Evolutionary conservation across 2,329 filamentous ascomycete genomes (phyloP), one percentile per base, ranked within the genome.

Genomic region (Alternaria tenuissima): DNA sequence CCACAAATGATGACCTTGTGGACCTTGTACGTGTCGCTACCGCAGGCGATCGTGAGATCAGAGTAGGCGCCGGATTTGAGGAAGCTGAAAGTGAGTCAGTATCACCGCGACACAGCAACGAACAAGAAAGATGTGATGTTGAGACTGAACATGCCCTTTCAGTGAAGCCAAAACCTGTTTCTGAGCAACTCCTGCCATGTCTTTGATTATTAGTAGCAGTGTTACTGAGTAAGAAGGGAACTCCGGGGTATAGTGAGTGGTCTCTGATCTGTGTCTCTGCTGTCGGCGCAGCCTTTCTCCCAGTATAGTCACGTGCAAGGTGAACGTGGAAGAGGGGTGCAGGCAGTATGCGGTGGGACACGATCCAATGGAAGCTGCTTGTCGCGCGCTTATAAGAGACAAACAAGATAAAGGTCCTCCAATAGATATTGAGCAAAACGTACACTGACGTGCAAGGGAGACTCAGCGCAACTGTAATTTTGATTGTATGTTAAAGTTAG

Each of bases 101-200:
- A 0, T n/a, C 0, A n/a, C 0, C 0, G 16, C 16, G 7, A 0
- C 16, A 38, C 2, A 0, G 5, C 3, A 16, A 16, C 1, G 11
- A 30, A 1, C 0, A 2, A 9, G 9, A 30, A 30, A 0, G 28
- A 0, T 12, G 28, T 4, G 1, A 30, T 30, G 14, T 18, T 7
- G 22, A 16, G 5, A 8, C 4, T 16, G 6, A 7, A 41, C 14
- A 5, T 34, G 18, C 53, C 2, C 6, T 32, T 32, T 44, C 8
- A 44, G 8, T 7, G 47, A 36, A 12, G 32, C 32, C 0, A 36
- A 16, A 36, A 16, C 1, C 3, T 36, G 32, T 14, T 7, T 36
- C 14, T 36, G 0, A 6, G 32, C 32, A 14, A 0, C 32, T 0
- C 0, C 32, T 36, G 32, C 14, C 32, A 36, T 36, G 0, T 36